These are phyloP conservation scores for Quercus mongolica DNA, from an alignment of 306 rosid genomes.

Conservation along the genomic window DNA sequence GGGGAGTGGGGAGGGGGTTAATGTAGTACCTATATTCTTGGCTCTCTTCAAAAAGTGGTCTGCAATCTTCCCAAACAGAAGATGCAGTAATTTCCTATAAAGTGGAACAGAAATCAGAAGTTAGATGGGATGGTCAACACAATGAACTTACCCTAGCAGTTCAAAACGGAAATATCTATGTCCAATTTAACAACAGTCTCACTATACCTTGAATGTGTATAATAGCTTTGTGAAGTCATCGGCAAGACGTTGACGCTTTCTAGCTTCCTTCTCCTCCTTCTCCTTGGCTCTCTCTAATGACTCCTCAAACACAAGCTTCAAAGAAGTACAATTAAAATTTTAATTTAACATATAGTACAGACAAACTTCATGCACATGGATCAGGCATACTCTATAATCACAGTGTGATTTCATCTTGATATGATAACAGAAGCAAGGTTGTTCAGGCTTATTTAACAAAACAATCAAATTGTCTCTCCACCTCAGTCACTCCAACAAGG, in stretches of 20 bases:
- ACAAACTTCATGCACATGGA: not conserved
- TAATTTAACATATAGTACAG: conserved; percentile 13
- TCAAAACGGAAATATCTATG: conserved; percentile 9
- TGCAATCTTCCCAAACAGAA: conserved; percentile 92
- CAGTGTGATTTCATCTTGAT: not conserved
- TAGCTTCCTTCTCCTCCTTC: conserved; percentile 98
- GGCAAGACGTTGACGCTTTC: conserved; percentile 91
- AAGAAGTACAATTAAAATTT: conserved; percentile 23
- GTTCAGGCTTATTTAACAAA: not conserved
- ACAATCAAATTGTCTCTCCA: not conserved
- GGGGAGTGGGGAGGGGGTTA: not conserved
- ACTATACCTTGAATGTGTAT: conserved; percentile 63
- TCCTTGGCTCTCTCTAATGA: conserved; percentile 82
- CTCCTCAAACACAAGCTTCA: conserved; percentile 83
- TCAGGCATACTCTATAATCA: not conserved
- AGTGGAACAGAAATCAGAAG: conserved; percentile 12
- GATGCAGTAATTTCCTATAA: conserved; percentile 70
- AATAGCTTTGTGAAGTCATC: conserved; percentile 80
- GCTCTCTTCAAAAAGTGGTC: conserved; percentile 73
- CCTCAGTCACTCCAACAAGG: not conserved
- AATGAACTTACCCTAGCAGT: conserved; percentile 7
- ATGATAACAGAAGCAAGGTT: not conserved
- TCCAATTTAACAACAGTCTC: conserved; percentile 9
- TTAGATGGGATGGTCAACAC: conserved; percentile 14
- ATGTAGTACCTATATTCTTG: conserved; percentile 76